Evolutionary conservation across 2,329 filamentous ascomycete species (phyloP).

Genomic region (Nothomitra cinnamomea): DNA sequence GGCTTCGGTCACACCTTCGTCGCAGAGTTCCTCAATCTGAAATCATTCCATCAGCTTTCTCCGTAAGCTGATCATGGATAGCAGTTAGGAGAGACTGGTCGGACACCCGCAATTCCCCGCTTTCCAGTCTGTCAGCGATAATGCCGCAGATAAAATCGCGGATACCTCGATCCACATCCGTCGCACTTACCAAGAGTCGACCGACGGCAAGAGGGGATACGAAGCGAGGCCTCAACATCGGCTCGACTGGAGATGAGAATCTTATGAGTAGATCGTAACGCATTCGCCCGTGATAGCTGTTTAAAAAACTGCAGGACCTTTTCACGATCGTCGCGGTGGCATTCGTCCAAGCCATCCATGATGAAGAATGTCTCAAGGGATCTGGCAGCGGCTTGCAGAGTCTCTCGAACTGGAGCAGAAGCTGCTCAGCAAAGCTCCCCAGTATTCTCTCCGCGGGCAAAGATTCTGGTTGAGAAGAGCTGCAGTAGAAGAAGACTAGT

Average conservation of each 20-base stretch:
- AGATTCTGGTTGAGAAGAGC: not conserved
- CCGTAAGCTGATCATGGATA: not conserved
- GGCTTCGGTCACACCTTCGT: too few species aligned
- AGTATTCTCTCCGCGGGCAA: not conserved
- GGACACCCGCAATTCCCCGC: not conserved
- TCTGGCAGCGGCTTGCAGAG: not conserved
- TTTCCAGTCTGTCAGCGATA: not conserved
- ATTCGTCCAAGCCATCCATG: not conserved
- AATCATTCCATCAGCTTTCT: too few species aligned
- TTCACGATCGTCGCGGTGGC: not conserved
- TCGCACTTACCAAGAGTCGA: not conserved
- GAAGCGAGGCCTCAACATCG: not conserved
- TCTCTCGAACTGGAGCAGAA: not conserved
- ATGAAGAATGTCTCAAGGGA: not conserved
- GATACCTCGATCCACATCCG: not conserved
- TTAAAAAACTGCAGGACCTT: not conserved
- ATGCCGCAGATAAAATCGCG: not conserved
- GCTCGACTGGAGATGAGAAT: not conserved
- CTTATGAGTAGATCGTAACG: not conserved
- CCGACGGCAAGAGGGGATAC: not conserved
- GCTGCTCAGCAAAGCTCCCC: not conserved
- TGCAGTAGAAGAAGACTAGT: not conserved
- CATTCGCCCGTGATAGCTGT: not conserved
- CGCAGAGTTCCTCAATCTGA: too few species aligned
- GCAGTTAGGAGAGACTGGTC: not conserved